Evolutionary conservation across 73 alveolate species (phyloP).

Genomic region (Halteria grandinella): DNA sequence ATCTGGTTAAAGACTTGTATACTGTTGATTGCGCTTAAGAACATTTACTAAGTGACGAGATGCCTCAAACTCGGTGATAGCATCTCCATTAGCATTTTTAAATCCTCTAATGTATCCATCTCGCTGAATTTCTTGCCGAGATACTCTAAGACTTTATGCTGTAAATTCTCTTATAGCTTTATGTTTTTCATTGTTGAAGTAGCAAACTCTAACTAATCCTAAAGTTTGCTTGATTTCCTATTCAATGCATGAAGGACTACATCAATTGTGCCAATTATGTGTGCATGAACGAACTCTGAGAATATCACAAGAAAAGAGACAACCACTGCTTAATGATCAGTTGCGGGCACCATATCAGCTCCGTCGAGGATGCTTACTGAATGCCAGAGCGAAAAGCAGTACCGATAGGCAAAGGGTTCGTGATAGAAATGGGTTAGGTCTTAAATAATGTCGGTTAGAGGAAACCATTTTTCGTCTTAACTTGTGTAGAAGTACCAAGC

Average conservation of each 20-base stretch:
- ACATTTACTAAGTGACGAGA: constrained; percentile 53
- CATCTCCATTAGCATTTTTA: constrained; percentile 49
- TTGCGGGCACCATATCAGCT: constrained; percentile 57
- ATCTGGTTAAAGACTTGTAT: constrained; percentile 12
- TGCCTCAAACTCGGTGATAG: constrained; percentile 63
- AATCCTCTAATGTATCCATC: constrained; percentile 57
- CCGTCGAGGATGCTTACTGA: constrained; percentile 68
- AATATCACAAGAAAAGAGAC: constrained; percentile 39
- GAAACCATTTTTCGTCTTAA: constrained; percentile 57
- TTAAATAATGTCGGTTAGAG: constrained; percentile 54
- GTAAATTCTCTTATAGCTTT: constrained; percentile 32
- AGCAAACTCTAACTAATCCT: constrained; percentile 63
- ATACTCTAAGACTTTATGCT: constrained; percentile 39
- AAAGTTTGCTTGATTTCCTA: constrained; percentile 43
- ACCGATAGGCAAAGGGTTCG: constrained; percentile 5
- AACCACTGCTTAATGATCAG: constrained; percentile 7
- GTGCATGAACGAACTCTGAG: constrained; percentile 69
- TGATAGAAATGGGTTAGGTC: constrained; percentile 16
- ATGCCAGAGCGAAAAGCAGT: constrained; percentile 56
- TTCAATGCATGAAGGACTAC: constrained; percentile 61
- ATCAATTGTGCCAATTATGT: constrained; percentile 74
- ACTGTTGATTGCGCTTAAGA: constrained; percentile 48
- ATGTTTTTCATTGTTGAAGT: constrained; percentile 63
- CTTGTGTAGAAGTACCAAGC: constrained; percentile 66
- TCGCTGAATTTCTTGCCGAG: constrained; percentile 36